Percentiles rank a stretch among this genome's conserved stretches.
Conservation (phyloP, 768 basidiomycete species). For the Serendipita sp. region DNA sequence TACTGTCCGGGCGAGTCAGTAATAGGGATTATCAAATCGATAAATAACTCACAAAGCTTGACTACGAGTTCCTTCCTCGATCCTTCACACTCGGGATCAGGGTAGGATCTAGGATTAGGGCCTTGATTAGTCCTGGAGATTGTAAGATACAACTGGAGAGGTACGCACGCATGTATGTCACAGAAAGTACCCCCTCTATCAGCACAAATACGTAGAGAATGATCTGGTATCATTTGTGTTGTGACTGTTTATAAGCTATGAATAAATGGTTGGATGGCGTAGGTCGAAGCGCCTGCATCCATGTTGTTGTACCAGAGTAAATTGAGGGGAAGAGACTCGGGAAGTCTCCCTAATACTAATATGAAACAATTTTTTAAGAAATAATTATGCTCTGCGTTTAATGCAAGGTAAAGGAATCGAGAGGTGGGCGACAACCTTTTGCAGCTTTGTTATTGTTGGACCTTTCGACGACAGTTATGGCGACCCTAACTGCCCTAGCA, state of each 20-base stretch:
- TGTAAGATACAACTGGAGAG: background rate
- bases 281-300: background rate
- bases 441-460: no score
- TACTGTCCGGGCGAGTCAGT: constrained; percentile 28
- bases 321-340: no score
- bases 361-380: no score
- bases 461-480: no score
- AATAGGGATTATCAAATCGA: background rate
- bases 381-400: no score
- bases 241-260: background rate
- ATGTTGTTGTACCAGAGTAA: no score
- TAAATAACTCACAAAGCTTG: constrained; percentile 51
- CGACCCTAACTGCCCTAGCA: no score
- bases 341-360: no score
- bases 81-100: constrained; percentile 43
- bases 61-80: constrained; percentile 71
- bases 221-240: constrained; percentile 34
- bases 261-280: background rate
- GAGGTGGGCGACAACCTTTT: no score
- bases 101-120: constrained; percentile 42
- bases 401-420: no score
- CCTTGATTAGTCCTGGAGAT: background rate
- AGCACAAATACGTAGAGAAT: constrained; percentile 70
- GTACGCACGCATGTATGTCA: constrained; percentile 63
- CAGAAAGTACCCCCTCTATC: constrained; percentile 90